Percentiles rank a stretch among this genome's conserved stretches.
Evolutionary conservation across 169 alveolate genomes (phyloP).

Genomic region (Plasmodium gallinaceum): DNA sequence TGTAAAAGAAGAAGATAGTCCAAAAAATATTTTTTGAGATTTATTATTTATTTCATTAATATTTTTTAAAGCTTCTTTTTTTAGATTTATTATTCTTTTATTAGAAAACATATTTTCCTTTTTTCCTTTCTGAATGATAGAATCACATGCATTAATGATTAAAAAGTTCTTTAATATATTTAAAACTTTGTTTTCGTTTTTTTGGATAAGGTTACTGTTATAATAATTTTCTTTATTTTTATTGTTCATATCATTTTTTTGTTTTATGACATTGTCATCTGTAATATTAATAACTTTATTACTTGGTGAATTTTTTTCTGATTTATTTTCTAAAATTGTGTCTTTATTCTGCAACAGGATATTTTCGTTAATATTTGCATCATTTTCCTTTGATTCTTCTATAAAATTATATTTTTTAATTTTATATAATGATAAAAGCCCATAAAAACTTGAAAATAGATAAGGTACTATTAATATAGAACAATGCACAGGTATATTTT

Average conservation of each 20-base stretch:
- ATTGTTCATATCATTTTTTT: not conserved
- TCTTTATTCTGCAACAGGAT: not conserved
- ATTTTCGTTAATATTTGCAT: not conserved
- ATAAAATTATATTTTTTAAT: conserved; percentile 8
- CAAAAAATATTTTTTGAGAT: conserved; percentile 65
- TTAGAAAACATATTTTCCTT: conserved; percentile 57
- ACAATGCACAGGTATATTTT: conserved; percentile 56
- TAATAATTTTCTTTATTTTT: not conserved
- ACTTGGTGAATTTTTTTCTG: not conserved
- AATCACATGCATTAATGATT: conserved; percentile 54
- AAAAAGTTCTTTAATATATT: conserved; percentile 53
- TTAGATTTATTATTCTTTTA: conserved; percentile 51
- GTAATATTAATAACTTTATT: not conserved
- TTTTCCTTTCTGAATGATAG: conserved; percentile 40
- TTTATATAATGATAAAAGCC: conserved; percentile 52
- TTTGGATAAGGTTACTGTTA: not conserved
- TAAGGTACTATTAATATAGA: conserved; percentile 57
- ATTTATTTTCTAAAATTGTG: conserved; percentile 2
- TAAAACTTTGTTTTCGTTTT: conserved; percentile 24
- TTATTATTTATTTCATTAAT: conserved; percentile 55
- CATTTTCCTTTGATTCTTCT: not conserved
- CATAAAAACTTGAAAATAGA: conserved; percentile 51
- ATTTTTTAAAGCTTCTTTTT: conserved; percentile 52
- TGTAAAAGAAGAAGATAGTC: conserved; percentile 71
- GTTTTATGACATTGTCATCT: conserved; percentile 10